A percentile compares a stretch with the other conserved stretches of the same genome.
Conservation (phyloP, 306 rosid genomes). For the Alnus rubra region DNA sequence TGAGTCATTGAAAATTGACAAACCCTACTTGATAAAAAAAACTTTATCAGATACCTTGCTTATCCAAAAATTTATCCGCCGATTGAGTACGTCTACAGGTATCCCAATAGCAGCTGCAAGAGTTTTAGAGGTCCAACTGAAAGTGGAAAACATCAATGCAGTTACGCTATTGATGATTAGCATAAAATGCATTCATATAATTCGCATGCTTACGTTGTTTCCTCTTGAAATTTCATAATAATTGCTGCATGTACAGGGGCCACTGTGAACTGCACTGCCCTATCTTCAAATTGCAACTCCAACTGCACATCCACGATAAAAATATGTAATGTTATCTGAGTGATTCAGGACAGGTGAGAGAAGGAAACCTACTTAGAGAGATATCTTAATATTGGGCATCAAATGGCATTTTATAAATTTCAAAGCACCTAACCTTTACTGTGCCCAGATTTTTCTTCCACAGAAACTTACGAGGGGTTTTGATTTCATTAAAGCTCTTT, state of each 20-base stretch:
- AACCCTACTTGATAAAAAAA: neutral
- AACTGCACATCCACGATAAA: conserved; percentile 43
- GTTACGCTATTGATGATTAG: conserved; percentile 9
- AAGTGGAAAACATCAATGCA: conserved; percentile 31
- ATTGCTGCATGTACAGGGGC: conserved; percentile 86
- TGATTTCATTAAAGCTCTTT: conserved; percentile 84
- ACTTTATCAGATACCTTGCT: conserved; percentile 60
- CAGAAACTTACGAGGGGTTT: conserved; percentile 90
- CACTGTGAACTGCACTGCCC: conserved; percentile 73
- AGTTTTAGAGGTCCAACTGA: conserved; percentile 77
- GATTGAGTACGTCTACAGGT: conserved; percentile 65
- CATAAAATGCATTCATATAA: conserved; percentile 9
- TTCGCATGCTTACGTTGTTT: conserved; percentile 51
- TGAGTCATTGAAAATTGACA: too few relatives aligned
- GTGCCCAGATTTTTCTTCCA: conserved; percentile 95
- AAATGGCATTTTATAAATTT: neutral
- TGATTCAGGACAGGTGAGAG: neutral
- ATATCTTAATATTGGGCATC: neutral
- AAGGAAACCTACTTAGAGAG: too few relatives aligned
- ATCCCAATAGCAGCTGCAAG: conserved; percentile 81
- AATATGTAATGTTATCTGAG: neutral
- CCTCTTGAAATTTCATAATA: conserved; percentile 80
- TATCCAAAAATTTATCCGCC: conserved; percentile 87
- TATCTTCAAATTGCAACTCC: conserved; percentile 92
- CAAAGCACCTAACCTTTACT: conserved; percentile 67